These are phyloP conservation scores for Dactylellina leptospora DNA, from an alignment of 2,329 filamentous ascomycete species.

Conservation along the genomic window DNA sequence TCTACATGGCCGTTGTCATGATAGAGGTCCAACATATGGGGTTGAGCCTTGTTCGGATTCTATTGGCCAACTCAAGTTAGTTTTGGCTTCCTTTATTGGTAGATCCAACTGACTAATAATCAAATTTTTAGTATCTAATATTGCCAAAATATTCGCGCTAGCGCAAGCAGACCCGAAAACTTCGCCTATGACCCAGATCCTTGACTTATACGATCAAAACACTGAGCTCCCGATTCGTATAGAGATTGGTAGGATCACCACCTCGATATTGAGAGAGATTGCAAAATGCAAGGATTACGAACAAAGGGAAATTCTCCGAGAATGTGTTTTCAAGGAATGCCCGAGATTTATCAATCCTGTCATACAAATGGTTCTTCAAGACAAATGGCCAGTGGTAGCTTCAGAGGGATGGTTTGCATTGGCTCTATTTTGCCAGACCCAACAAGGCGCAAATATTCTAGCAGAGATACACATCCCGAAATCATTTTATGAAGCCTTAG, in stretches of 20 bases:
- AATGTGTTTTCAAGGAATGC: slow-evolving; percentile 58
- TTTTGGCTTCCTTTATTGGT: slow-evolving; percentile 62
- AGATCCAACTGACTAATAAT: slow-evolving; percentile 58
- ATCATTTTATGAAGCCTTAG: slow-evolving; percentile 16
- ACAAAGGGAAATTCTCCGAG: slow-evolving; percentile 57
- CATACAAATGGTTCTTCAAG: slow-evolving; percentile 62
- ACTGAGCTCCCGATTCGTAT: slow-evolving; percentile 63
- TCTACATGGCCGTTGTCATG: slow-evolving; percentile 60
- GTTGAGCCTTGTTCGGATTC: slow-evolving; percentile 60
- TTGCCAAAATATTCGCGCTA: slow-evolving; percentile 59
- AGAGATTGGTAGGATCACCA: slow-evolving; percentile 63
- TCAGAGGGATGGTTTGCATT: slow-evolving; percentile 65
- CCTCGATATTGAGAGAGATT: slow-evolving; percentile 62
- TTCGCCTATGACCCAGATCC: slow-evolving; percentile 55
- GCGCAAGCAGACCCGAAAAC: slow-evolving; percentile 57
- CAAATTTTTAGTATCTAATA: slow-evolving; percentile 59
- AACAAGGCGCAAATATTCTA: slow-evolving; percentile 16
- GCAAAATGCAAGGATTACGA: slow-evolving; percentile 57
- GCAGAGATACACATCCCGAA: slow-evolving; percentile 3
- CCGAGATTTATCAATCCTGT: slow-evolving; percentile 61
- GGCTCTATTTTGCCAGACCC: slow-evolving; percentile 61
- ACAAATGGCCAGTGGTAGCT: slow-evolving; percentile 63
- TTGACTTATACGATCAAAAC: slow-evolving; percentile 61
- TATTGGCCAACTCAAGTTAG: slow-evolving; percentile 61
- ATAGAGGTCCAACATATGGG: slow-evolving; percentile 60